Percentiles rank a stretch among this genome's conserved stretches.
These are phyloP conservation scores for Actinomucor elegans DNA, from an alignment of 371 early-diverging fungal genomes.

Conservation along the genomic window DNA sequence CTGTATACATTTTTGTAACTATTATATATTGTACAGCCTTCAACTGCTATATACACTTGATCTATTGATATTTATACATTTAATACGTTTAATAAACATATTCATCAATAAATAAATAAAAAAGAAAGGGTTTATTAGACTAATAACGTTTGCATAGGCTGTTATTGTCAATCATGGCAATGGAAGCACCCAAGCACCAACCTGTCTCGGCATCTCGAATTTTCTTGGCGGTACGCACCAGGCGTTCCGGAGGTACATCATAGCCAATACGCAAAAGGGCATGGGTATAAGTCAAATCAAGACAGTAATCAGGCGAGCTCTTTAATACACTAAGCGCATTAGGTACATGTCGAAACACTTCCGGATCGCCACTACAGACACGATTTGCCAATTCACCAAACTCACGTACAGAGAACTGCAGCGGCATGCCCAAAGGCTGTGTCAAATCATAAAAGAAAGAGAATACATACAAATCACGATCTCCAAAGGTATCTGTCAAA, in stretches of 20 bases:
- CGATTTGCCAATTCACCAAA: constrained; percentile 63
- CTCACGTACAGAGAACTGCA: constrained; percentile 63
- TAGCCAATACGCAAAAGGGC: constrained; percentile 82
- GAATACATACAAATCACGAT: constrained; percentile 88
- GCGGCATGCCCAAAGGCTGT: constrained; percentile 67
- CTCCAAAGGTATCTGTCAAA: constrained; percentile 64
- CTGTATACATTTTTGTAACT: too few species aligned
- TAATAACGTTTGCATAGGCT: constrained; percentile 30
- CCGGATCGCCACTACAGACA: constrained; percentile 61
- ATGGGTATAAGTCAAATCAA: constrained; percentile 87
- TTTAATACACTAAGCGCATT: constrained; percentile 36
- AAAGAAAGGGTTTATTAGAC: too few species aligned
- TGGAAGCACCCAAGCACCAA: constrained; percentile 94
- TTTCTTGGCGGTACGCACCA: constrained; percentile 84
- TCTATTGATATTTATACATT: too few species aligned
- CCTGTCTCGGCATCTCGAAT: constrained; percentile 92
- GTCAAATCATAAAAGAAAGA: constrained; percentile 93
- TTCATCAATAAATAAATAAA: not conserved
- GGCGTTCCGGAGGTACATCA: constrained; percentile 71
- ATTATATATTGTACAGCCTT: too few species aligned
- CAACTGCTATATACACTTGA: too few species aligned
- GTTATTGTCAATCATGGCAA: constrained; percentile 67
- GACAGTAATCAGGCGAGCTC: constrained; percentile 74
- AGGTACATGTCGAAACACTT: constrained; percentile 41
- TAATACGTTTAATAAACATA: too few species aligned